A percentile compares a stretch with the other conserved stretches of the same genome.
These are phyloP conservation scores for Monilinia vaccinii-corymbosi DNA, from an alignment of 2,329 filamentous ascomycete genomes.

Conservation along the genomic window DNA sequence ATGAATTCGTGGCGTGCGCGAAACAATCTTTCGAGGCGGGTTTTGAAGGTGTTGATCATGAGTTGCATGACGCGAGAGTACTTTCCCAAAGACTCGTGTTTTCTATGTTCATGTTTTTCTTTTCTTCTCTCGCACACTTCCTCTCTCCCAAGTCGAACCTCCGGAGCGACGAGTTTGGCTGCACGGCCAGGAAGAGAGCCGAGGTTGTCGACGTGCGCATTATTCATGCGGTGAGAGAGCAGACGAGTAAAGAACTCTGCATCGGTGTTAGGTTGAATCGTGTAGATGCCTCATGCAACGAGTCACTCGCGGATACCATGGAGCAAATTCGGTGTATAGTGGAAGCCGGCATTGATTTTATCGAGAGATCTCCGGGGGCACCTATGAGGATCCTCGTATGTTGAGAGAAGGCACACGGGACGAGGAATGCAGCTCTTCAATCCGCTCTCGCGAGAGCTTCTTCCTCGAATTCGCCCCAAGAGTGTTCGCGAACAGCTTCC, in stretches of 20 bases:
- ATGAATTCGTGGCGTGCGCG: slow-evolving; percentile 44
- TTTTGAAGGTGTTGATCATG: slow-evolving; percentile 43
- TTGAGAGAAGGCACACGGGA: slow-evolving; percentile 9
- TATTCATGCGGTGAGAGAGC: slow-evolving; percentile 47
- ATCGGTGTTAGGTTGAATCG: slow-evolving; percentile 49
- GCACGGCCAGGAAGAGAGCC: slow-evolving; percentile 59
- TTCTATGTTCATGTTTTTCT: slow-evolving; percentile 23
- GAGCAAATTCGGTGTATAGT: slow-evolving; percentile 46
- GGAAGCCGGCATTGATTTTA: slow-evolving; percentile 49
- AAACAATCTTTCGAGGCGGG: slow-evolving; percentile 40
- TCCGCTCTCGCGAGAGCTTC: slow-evolving; percentile 52
- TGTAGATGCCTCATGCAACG: slow-evolving; percentile 38
- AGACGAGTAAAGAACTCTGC: slow-evolving; percentile 32
- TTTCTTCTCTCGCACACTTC: slow-evolving; percentile 43
- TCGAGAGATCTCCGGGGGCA: slow-evolving; percentile 62
- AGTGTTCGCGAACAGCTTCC: slow-evolving; percentile 39
- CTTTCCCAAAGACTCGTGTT: slow-evolving; percentile 30
- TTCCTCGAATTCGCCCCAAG: slow-evolving; percentile 57
- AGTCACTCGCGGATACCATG: slow-evolving; percentile 42
- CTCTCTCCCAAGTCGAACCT: slow-evolving; percentile 58
- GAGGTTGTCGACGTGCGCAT: slow-evolving; percentile 60
- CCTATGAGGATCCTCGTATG: slow-evolving; percentile 41
- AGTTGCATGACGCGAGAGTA: slow-evolving; percentile 34
- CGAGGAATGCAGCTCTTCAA: slow-evolving; percentile 24
- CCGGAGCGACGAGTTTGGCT: slow-evolving; percentile 59